These are phyloP conservation scores for Penicillium herquei DNA, from an alignment of 495 filamentous ascomycete genomes.

Conservation along the genomic window DNA sequence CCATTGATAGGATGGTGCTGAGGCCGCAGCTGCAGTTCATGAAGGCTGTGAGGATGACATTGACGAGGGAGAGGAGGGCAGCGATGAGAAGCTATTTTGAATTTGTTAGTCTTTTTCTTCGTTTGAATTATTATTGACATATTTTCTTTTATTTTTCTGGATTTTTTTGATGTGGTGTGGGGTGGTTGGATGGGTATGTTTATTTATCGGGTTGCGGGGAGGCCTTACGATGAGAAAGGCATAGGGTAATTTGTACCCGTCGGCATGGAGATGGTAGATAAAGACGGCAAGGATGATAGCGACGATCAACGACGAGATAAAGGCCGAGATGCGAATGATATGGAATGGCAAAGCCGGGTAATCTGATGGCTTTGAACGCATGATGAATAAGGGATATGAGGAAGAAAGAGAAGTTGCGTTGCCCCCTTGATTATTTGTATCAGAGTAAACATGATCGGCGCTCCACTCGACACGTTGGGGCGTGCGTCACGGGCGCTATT, in stretches of 20 bases:
- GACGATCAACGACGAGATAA: slow-evolving; percentile 57
- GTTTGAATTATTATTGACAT: background rate
- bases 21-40: slow-evolving; percentile 58
- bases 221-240: slow-evolving; percentile 60
- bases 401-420: background rate
- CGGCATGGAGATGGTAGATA: slow-evolving; percentile 55
- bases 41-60: slow-evolving; percentile 51
- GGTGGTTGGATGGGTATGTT: background rate
- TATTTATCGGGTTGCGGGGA: background rate
- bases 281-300: slow-evolving; percentile 60
- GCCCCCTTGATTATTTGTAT: slow-evolving; percentile 7
- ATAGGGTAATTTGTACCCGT: slow-evolving; percentile 57
- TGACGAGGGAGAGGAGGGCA: slow-evolving; percentile 54
- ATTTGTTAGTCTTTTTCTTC: slow-evolving; percentile 6
- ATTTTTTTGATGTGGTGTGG: slow-evolving; percentile 1
- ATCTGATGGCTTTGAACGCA: slow-evolving; percentile 49
- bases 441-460: slow-evolving; percentile 22
- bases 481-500: slow-evolving; percentile 27
- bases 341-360: slow-evolving; percentile 62
- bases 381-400: slow-evolving; percentile 14
- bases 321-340: slow-evolving; percentile 46
- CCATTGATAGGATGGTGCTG: slow-evolving; percentile 53
- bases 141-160: background rate
- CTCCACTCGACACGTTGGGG: slow-evolving; percentile 27
- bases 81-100: slow-evolving; percentile 51